Base-by-base conservation (phyloP, 1,284 basidiomycete genomes). In the Megacollybia platyphylla region DNA sequence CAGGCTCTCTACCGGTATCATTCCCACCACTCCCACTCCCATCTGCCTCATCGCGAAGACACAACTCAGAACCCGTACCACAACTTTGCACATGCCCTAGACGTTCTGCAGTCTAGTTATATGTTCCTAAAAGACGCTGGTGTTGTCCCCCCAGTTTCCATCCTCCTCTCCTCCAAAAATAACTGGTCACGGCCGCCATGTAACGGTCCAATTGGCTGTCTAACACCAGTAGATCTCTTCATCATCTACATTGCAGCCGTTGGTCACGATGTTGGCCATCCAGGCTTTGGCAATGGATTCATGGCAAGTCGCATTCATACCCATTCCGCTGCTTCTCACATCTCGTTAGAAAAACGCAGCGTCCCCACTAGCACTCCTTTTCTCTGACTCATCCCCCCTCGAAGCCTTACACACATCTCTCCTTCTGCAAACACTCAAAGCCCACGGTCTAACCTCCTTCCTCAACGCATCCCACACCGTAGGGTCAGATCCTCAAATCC, bases 191-290 rank as follows among this genome's bases (percentile, higher is more conserved):
- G 68, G 43, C 60, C 63, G 67, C 48, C 55, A 44, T 5, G 59
- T 59, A 59, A 54, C 27, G 68, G 67, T 38, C 59, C 61, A 43
- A 57, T 77, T n/a, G 65, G 71, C 46, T 64, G 69, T 62, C 56
- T 80, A 56, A 62, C 64, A 49, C 58, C 77, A 10, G 70, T 77
- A 47, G 91, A 94, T 55, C 63, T 96, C 5, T 83, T 96, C 51
- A 78, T 84, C 1, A 62, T 96, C 9, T 82, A 85, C 54, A 69
- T 96, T 40, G 90, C 88, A 3, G 89, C 91, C 30, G 89, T 96
- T 51, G 92, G 92, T 0, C 93, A 97, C 56, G 92, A 97, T 60
- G 90, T 91, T 10, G 92, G 89, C 0, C 92, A 97, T 62, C 93
- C 92, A 0, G 93, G 92, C 0, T 72, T 96, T 44, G 86, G 81